These are phyloP conservation scores for Lactarius vividus DNA, from an alignment of 768 basidiomycete species.

Conservation along the genomic window DNA sequence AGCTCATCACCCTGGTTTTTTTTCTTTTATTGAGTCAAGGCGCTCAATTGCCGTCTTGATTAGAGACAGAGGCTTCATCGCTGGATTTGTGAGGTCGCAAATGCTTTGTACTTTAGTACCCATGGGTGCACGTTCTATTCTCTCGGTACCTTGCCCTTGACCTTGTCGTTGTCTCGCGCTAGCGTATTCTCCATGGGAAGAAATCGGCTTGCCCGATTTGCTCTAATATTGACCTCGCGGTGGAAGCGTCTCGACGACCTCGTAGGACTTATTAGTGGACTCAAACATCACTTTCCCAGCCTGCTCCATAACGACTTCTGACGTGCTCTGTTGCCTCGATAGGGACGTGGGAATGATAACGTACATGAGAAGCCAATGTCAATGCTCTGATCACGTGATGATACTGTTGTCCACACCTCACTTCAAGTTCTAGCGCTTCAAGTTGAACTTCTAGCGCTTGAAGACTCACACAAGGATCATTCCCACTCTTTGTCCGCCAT, in stretches of 20 bases:
- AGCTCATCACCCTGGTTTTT: not conserved
- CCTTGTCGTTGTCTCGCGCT: conserved; percentile 2
- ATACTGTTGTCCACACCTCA: no score
- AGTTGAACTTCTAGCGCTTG: not conserved
- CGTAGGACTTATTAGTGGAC: not conserved
- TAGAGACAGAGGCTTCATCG: not conserved
- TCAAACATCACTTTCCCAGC: not conserved
- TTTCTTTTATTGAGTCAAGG: not conserved
- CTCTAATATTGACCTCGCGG: not conserved
- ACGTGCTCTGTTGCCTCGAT: not conserved
- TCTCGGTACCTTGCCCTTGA: not conserved
- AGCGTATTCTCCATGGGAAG: not conserved
- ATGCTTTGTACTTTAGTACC: not conserved
- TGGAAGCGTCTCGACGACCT: not conserved
- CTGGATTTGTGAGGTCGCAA: not conserved
- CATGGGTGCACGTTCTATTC: not conserved
- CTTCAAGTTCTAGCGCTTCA: not conserved
- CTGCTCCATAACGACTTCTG: not conserved
- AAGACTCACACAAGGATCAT: conserved; percentile 10
- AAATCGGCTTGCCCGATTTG: not conserved
- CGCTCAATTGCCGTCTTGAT: not conserved
- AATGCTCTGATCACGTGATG: conserved; percentile 17
- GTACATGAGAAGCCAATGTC: not conserved
- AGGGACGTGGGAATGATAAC: not conserved
- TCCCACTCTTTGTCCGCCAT: conserved; percentile 18